Percentiles rank a stretch among this genome's conserved stretches.
phyloP scores from a whole-genome alignment of 83 land plant species.

The Diphasiastrum complanatum region DNA sequence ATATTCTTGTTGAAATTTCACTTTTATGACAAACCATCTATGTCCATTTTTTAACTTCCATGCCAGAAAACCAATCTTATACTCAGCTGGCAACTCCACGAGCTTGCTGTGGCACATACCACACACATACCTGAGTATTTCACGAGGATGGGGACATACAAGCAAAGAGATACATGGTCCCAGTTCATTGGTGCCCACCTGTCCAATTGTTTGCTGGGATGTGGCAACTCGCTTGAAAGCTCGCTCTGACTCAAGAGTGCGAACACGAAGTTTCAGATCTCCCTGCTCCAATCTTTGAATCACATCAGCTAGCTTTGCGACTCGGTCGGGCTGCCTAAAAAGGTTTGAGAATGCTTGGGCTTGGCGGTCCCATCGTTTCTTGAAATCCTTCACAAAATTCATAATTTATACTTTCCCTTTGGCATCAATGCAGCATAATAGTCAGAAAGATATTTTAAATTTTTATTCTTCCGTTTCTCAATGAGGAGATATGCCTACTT shows the following conservation, averaged over 20 bases:
- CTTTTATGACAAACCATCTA: no score
- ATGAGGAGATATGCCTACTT: neutral
- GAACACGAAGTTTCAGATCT: constrained; percentile 43
- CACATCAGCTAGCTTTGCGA: constrained; percentile 37
- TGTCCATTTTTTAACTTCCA: no score
- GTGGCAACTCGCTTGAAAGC: constrained; percentile 40
- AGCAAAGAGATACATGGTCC: neutral
- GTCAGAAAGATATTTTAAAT: neutral
- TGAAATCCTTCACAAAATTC: constrained; percentile 22
- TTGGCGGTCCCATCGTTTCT: constrained; percentile 39
- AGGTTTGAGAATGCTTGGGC: constrained; percentile 35
- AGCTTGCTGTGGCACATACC: neutral
- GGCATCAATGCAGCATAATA: neutral
- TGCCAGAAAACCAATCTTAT: neutral
- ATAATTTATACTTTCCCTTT: neutral
- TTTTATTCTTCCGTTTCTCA: neutral
- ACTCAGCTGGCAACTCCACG: neutral
- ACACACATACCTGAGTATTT: neutral
- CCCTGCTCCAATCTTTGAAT: constrained; percentile 46
- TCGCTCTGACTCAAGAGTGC: constrained; percentile 39
- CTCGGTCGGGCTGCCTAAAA: constrained; percentile 41
- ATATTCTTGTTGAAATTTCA: no score
- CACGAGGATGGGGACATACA: neutral
- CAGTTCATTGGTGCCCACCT: constrained; percentile 18
- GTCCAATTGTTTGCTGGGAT: constrained; percentile 36